Percentiles rank a stretch among this genome's conserved stretches.
Conservation (phyloP, 257 asterid species). For the Thymus mandschuricus region DNA sequence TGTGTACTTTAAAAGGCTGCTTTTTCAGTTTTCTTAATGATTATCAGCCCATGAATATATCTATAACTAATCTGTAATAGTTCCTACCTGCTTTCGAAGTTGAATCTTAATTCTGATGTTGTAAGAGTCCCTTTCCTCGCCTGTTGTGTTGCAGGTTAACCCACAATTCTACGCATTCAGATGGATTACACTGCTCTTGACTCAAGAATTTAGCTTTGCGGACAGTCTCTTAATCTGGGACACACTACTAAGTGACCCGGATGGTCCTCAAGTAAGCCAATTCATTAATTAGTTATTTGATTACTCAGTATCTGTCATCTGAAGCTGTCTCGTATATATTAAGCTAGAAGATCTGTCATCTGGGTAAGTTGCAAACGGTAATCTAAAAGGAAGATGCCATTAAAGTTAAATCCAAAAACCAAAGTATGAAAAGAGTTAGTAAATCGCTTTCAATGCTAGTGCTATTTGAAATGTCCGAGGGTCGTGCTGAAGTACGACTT, state of each 20-base stretch:
- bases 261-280: conserved; percentile 88
- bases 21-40: neutral
- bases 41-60: conserved; percentile 20
- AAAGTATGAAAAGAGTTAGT: conserved; percentile 1
- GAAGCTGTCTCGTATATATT: neutral
- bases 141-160: conserved; percentile 74
- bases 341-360: neutral
- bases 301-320: neutral
- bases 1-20: too few relatives aligned
- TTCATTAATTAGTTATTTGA: conserved; percentile 17
- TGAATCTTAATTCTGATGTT: conserved; percentile 12
- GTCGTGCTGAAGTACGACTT: neutral
- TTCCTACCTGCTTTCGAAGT: conserved; percentile 25
- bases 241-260: conserved; percentile 91
- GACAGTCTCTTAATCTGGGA: conserved; percentile 91
- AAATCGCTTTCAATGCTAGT: neutral
- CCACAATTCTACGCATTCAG: conserved; percentile 98
- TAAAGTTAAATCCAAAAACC: neutral
- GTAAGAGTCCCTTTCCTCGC: neutral
- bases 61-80: neutral
- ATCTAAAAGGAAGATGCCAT: neutral
- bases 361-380: neutral
- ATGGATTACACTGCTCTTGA: conserved; percentile 97
- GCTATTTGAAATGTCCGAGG: conserved; percentile 7
- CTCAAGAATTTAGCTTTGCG: conserved; percentile 88